Evolutionary conservation across 108 stramenopile genomes (phyloP).

Genomic region (Cylindrotheca closterium): DNA sequence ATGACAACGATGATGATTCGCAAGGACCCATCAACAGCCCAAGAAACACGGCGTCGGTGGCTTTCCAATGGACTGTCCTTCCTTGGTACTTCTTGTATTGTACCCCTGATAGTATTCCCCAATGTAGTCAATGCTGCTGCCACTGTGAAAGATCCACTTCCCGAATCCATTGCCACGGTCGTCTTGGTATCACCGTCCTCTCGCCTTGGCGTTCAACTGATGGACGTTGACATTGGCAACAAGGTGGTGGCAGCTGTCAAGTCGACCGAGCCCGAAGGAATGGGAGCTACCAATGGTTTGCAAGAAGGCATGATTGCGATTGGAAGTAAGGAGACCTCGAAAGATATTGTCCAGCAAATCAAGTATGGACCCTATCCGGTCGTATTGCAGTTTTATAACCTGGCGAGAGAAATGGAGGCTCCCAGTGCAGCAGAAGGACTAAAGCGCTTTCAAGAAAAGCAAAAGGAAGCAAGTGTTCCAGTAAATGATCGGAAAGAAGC

Average conservation of each 20-base stretch:
- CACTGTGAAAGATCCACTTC: slow-evolving; percentile 1
- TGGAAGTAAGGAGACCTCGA: slow-evolving; percentile 5
- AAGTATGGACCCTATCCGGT: slow-evolving; percentile 37
- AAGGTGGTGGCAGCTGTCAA: slow-evolving; percentile 19
- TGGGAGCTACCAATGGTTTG: slow-evolving; percentile 14
- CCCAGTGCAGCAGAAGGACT: slow-evolving; percentile 2
- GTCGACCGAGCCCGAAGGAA: slow-evolving; percentile 12
- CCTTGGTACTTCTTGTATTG: too few relatives aligned
- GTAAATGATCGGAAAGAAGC: not conserved
- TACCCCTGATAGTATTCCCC: too few relatives aligned
- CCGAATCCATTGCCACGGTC: slow-evolving; percentile 18
- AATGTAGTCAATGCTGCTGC: not conserved
- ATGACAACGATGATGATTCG: too few relatives aligned
- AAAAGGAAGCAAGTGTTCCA: not conserved
- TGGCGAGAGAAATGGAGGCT: not conserved
- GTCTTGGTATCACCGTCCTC: slow-evolving; percentile 25
- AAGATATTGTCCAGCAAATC: slow-evolving; percentile 17
- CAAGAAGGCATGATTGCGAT: slow-evolving; percentile 36
- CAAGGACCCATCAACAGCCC: too few relatives aligned
- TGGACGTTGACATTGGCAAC: slow-evolving; percentile 6
- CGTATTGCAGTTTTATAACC: slow-evolving; percentile 32
- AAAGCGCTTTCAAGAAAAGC: not conserved
- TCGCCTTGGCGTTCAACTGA: slow-evolving; percentile 16
- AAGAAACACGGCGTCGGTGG: too few relatives aligned
- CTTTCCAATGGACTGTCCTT: too few relatives aligned